Evolutionary conservation across 257 asterid genomes (phyloP).

Genomic region (Nicotiana tomentosiformis): DNA sequence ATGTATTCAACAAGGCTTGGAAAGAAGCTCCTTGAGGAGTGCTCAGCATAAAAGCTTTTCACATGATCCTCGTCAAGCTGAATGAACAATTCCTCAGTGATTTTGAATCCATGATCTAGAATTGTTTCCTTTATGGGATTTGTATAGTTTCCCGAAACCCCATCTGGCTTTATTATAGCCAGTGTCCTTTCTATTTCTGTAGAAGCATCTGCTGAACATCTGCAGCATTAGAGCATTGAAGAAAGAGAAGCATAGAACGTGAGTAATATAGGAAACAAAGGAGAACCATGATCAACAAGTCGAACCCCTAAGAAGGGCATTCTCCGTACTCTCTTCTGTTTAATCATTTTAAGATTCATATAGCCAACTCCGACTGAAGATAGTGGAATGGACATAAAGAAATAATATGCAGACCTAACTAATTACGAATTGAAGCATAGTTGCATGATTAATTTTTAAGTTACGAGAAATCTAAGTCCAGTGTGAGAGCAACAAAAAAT

Average conservation of each 20-base stretch:
- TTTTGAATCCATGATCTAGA: conserved; percentile 48
- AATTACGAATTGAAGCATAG: not conserved
- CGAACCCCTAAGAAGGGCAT: not conserved
- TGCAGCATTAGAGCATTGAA: conserved; percentile 19
- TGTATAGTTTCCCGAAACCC: conserved; percentile 57
- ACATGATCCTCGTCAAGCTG: conserved; percentile 50
- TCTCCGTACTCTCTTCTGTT: not conserved
- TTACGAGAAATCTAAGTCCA: not conserved
- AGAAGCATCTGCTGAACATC: conserved; percentile 36
- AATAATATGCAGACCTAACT: not conserved
- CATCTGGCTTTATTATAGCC: conserved; percentile 86
- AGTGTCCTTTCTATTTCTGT: conserved; percentile 47
- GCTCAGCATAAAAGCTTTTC: conserved; percentile 61
- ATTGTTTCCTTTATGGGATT: conserved; percentile 51
- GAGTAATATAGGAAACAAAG: not conserved
- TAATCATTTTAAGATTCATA: not conserved
- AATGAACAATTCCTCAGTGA: conserved; percentile 41
- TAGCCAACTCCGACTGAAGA: not conserved
- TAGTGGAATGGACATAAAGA: not conserved
- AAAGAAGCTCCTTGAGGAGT: conserved; percentile 63
- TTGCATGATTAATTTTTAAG: not conserved
- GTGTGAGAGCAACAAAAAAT: not conserved
- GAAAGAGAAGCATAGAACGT: not conserved
- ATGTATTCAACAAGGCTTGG: conserved; percentile 59
- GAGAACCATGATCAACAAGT: not conserved